These are phyloP conservation scores for Primulina huaijiensis DNA, from an alignment of 257 asterid species.

Conservation along the genomic window DNA sequence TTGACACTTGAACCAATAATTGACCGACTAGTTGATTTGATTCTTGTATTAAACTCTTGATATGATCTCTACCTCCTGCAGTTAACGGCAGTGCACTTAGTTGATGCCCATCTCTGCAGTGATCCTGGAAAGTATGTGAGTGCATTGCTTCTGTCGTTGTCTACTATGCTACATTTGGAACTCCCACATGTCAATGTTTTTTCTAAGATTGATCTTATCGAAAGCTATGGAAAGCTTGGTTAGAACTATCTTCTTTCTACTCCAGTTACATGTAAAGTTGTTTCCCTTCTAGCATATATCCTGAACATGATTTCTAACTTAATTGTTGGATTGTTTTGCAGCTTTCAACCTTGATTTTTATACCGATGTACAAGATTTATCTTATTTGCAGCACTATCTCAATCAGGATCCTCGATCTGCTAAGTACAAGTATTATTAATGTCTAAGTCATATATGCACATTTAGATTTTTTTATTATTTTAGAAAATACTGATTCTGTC, in stretches of 20 bases:
- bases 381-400: slow-evolving; percentile 77
- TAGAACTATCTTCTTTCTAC: slow-evolving; percentile 25
- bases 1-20: slow-evolving; percentile 1
- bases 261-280: slow-evolving; percentile 5
- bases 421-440: slow-evolving; percentile 55
- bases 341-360: slow-evolving; percentile 95
- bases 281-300: slow-evolving; percentile 19
- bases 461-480: not conserved
- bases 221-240: slow-evolving; percentile 92
- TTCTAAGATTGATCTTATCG: slow-evolving; percentile 93
- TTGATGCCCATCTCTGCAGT: slow-evolving; percentile 95
- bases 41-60: slow-evolving; percentile 2
- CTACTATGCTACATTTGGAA: slow-evolving; percentile 95
- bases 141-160: slow-evolving; percentile 80
- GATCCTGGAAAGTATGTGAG: slow-evolving; percentile 97
- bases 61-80: slow-evolving; percentile 35
- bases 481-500: not conserved
- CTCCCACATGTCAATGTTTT: slow-evolving; percentile 94
- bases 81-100: slow-evolving; percentile 92
- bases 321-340: slow-evolving; percentile 38
- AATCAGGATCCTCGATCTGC: slow-evolving; percentile 90
- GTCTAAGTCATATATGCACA: slow-evolving; percentile 15
- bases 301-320: slow-evolving; percentile 20
- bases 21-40: slow-evolving; percentile 8
- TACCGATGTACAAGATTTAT: slow-evolving; percentile 86